Percentiles rank a stretch among this genome's conserved stretches.
phyloP scores from a whole-genome alignment of 2,329 filamentous ascomycete genomes.

The Pseudogymnoascus verrucosus region DNA sequence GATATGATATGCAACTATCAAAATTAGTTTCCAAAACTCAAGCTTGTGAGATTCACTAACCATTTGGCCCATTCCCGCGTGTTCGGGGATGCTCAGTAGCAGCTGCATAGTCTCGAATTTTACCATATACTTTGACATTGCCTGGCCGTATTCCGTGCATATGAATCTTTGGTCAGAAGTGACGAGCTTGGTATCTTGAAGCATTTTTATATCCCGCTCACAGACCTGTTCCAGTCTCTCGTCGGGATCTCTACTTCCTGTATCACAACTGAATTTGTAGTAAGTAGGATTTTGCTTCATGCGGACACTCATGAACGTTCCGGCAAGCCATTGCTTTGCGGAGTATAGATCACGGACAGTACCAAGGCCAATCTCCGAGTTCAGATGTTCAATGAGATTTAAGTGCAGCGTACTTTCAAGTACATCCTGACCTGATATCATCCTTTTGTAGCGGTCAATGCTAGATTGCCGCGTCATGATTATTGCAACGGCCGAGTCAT shows the following conservation, averaged over 20 bases:
- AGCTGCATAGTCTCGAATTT: constrained; percentile 71
- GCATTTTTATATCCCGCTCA: constrained; percentile 55
- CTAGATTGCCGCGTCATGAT: constrained; percentile 68
- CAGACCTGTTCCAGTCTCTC: constrained; percentile 64
- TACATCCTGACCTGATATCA: constrained; percentile 64
- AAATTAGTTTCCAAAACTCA: not conserved
- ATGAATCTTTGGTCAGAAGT: constrained; percentile 40
- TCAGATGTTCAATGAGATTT: constrained; percentile 75
- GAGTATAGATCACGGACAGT: constrained; percentile 58
- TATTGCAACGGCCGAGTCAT: constrained; percentile 65
- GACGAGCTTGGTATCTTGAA: constrained; percentile 54
- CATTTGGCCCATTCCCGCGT: constrained; percentile 57
- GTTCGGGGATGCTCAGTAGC: constrained; percentile 54
- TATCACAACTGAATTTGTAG: constrained; percentile 56
- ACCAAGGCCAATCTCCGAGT: constrained; percentile 72
- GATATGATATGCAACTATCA: constrained; percentile 56
- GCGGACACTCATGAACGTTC: constrained; percentile 72
- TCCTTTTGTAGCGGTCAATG: constrained; percentile 58
- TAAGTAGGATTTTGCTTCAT: constrained; percentile 61
- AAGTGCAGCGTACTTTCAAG: constrained; percentile 73
- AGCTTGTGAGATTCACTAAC: constrained; percentile 38
- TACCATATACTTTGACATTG: constrained; percentile 78
- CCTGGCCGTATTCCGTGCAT: constrained; percentile 65
- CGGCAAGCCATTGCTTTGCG: constrained; percentile 65
- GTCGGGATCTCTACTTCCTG: constrained; percentile 45